These are phyloP conservation scores for Plasmodium gonderi DNA, from an alignment of 169 alveolate species.

Conservation along the genomic window DNA sequence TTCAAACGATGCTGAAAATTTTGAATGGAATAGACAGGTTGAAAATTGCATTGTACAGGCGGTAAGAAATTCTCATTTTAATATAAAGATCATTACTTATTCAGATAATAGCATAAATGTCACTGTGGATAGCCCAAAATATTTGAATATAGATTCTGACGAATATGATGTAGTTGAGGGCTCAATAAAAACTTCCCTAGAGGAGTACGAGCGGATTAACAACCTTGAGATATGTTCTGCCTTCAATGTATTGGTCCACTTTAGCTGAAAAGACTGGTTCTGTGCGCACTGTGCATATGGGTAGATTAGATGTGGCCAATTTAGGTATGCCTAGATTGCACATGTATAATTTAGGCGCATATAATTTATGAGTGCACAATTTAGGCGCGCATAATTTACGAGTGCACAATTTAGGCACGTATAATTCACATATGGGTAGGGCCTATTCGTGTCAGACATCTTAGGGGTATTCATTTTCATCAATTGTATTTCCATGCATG, in stretches of 20 bases:
- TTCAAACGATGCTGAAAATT: constrained; percentile 52
- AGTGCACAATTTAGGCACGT: too few species aligned
- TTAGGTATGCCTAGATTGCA: too few species aligned
- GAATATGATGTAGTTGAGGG: constrained; percentile 49
- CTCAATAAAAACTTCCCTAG: constrained; percentile 26
- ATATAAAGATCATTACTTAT: constrained; percentile 11
- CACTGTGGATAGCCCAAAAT: constrained; percentile 5
- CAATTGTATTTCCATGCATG: too few species aligned
- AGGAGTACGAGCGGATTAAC: constrained; percentile 28
- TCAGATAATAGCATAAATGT: constrained; percentile 44
- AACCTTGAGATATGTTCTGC: constrained; percentile 28
- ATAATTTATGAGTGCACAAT: too few species aligned
- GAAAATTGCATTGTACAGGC: constrained; percentile 20
- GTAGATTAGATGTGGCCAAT: not conserved
- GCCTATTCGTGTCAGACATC: too few species aligned
- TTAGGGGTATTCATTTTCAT: too few species aligned
- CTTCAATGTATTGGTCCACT: constrained; percentile 16
- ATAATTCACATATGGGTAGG: too few species aligned
- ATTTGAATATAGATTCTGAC: not conserved
- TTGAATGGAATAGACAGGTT: constrained; percentile 38
- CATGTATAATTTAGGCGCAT: too few species aligned
- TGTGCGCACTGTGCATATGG: not conserved
- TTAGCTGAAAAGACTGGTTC: not conserved
- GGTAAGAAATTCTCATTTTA: constrained; percentile 15
- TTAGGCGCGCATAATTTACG: too few species aligned